Conservation (phyloP, 306 rosid genomes). For the Castanospermum australe region DNA sequence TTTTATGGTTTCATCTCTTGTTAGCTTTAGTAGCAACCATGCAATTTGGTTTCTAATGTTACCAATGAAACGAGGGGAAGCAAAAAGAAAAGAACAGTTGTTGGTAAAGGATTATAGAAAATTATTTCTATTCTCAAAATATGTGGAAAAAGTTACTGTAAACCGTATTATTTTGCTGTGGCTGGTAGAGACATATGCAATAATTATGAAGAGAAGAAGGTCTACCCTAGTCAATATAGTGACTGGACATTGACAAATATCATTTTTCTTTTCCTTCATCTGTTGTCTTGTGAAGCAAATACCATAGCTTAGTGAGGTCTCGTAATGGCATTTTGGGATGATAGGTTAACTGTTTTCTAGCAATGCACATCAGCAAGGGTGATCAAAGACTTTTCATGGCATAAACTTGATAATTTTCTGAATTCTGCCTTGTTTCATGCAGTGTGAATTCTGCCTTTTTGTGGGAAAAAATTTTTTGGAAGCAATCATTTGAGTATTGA, state of each 20-base stretch:
- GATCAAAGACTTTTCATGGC: background rate
- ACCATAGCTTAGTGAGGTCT: background rate
- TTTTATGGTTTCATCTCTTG: background rate
- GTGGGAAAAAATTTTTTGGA: conserved; percentile 11
- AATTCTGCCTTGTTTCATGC: conserved; percentile 13
- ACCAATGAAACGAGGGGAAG: background rate
- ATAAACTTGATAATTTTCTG: background rate
- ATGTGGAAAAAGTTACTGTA: background rate
- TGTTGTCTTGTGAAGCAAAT: background rate
- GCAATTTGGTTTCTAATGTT: conserved; percentile 19
- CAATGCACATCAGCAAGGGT: conserved; percentile 1
- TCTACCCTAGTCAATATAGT: background rate
- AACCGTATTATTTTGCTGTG: background rate
- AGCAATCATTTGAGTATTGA: too few species aligned
- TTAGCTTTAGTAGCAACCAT: background rate
- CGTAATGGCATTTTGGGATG: background rate
- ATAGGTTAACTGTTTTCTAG: background rate
- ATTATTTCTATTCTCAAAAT: background rate
- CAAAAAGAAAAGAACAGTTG: conserved; percentile 2
- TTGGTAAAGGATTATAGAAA: conserved; percentile 1
- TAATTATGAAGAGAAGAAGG: background rate
- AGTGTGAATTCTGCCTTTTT: conserved; percentile 8
- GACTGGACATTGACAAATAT: background rate
- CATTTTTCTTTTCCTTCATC: background rate
- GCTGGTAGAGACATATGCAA: background rate